Evolutionary conservation across 2,329 filamentous ascomycete genomes (phyloP), one percentile per base, ranked within the genome.

Genomic region (Fusarium sp.): DNA sequence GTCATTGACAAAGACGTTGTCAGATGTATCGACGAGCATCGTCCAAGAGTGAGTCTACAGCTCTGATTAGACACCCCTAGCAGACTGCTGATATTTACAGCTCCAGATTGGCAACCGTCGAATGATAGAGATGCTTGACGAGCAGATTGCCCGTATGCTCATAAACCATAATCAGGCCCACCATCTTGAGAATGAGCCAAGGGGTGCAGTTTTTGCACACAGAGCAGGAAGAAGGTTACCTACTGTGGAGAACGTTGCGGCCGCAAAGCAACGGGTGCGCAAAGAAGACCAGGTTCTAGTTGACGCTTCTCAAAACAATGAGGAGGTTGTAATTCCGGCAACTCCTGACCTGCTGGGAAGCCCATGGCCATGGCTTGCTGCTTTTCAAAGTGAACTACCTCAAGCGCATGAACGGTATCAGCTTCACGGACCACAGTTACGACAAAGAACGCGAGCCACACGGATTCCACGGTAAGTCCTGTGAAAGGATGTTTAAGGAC

Each of bases 1-100:
- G 58, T 85, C 6, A 73, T 78, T 14, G 74, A 83, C 59, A 79
- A 76, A 15, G 65, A 74, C 2, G 56, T 82, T 13, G 57, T 85
- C 27, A 77, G 70, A 51, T 75, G 79, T 7, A 75, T 86, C 17
- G 82, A 83, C 6, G 74, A 77, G 41, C 77, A 78, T 20, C 74
- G 78, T 17, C 76, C 79, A 13, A 61, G 73, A 70, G 82, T 83
- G 72, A 68, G 75, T 67, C 20, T 18, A 7, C 10, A 8, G 11
- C 21, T 5, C 6, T 25, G 15, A 13, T n/a, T 9, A 21, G 13
- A 10, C 13, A 27, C 15, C 11, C 21, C 14, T 17, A 11, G 17
- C 17, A 37, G 27, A 33, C 27, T n/a, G 18, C 49, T 60, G 53
- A 65, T 18, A 15, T 21, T 11, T 20, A 8, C 21, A 63, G 18